Conservation (phyloP, 495 filamentous ascomycete species). For the Astrothelium macrocarpum region DNA sequence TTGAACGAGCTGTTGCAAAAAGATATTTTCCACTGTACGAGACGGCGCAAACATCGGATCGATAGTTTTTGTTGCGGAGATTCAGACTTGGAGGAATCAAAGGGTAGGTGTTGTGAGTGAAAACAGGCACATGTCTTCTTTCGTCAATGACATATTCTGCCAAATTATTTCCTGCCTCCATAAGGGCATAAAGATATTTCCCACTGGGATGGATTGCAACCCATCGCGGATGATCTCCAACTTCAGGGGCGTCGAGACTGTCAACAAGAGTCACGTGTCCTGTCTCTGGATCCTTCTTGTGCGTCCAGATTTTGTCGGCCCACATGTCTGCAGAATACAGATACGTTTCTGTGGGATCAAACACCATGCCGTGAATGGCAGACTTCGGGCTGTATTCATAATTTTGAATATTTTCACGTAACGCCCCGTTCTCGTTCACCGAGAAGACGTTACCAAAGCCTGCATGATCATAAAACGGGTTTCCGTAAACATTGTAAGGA, state of each 20-base stretch:
- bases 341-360: conserved; percentile 73
- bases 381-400: conserved; percentile 64
- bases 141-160: conserved; percentile 73
- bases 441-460: conserved; percentile 72
- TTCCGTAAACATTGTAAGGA: conserved; percentile 72
- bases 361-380: conserved; percentile 82
- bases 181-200: conserved; percentile 70
- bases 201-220: conserved; percentile 68
- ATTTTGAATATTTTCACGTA: conserved; percentile 65
- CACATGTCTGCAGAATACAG: conserved; percentile 78
- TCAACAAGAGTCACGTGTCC: conserved; percentile 59
- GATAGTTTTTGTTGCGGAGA: conserved; percentile 47
- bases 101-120: conserved; percentile 65
- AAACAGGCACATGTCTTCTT: conserved; percentile 66
- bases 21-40: conserved; percentile 57
- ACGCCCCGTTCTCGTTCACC: conserved; percentile 48
- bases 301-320: conserved; percentile 80
- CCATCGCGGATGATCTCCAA: conserved; percentile 73
- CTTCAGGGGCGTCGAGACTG: conserved; percentile 56
- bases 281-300: conserved; percentile 55
- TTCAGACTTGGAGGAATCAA: conserved; percentile 59
- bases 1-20: conserved; percentile 72
- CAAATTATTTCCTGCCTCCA: conserved; percentile 75
- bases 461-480: conserved; percentile 78
- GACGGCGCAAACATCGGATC: conserved; percentile 66